Evolutionary conservation across 495 filamentous ascomycete genomes (phyloP).

Genomic region (Hyaloscypha variabilis): DNA sequence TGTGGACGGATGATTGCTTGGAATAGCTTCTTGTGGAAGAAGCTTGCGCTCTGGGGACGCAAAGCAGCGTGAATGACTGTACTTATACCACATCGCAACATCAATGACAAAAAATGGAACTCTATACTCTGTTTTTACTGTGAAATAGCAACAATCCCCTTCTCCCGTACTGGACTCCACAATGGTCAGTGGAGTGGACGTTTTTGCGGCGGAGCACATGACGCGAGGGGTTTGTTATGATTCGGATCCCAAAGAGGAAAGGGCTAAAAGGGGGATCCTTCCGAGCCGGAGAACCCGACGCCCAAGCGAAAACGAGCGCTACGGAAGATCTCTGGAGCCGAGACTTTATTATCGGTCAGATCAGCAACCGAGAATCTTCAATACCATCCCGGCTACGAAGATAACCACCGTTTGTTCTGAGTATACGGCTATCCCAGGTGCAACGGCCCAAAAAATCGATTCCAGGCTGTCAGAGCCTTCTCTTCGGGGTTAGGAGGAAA

Average conservation of each 20-base stretch:
- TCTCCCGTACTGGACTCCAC: neutral
- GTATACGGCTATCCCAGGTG: too few relatives aligned
- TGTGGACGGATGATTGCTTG: neutral
- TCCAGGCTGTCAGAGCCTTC: too few relatives aligned
- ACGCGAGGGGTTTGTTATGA: neutral
- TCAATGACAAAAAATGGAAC: slow-evolving; percentile 17
- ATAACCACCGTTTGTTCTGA: too few relatives aligned
- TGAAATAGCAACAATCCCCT: neutral
- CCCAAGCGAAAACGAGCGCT: too few relatives aligned
- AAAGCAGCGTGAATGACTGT: slow-evolving; percentile 17
- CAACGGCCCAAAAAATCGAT: too few relatives aligned
- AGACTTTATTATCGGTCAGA: too few relatives aligned
- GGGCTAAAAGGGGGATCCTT: neutral
- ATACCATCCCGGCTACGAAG: too few relatives aligned
- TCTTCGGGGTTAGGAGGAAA: too few relatives aligned
- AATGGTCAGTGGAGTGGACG: neutral
- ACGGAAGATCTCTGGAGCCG: too few relatives aligned
- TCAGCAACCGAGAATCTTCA: too few relatives aligned
- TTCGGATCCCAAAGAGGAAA: neutral
- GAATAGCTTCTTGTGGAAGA: neutral
- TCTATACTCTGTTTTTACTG: neutral
- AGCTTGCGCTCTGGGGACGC: neutral
- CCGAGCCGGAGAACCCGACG: neutral
- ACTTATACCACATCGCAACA: slow-evolving; percentile 23
- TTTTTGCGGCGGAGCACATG: neutral